A percentile compares a stretch with the other conserved stretches of the same genome.
Evolutionary conservation across 768 basidiomycete genomes (phyloP).

Genomic region (Lactarius indigo): DNA sequence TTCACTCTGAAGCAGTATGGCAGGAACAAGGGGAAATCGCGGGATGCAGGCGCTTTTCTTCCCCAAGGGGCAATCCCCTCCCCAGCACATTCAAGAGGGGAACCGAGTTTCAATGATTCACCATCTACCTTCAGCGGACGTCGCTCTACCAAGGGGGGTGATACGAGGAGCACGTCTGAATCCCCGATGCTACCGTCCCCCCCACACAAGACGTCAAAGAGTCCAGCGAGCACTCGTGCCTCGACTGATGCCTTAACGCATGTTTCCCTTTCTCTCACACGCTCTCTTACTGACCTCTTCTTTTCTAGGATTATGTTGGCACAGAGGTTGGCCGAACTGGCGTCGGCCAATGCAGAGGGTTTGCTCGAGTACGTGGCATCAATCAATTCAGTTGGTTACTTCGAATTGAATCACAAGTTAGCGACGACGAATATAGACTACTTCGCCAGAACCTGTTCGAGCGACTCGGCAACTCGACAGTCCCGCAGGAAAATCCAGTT

Average conservation of each 20-base stretch:
- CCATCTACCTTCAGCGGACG: constrained; percentile 4
- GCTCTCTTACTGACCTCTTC: constrained; percentile 20
- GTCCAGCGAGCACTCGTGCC: constrained; percentile 13
- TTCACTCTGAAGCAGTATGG: constrained; percentile 29
- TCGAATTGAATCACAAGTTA: constrained; percentile 31
- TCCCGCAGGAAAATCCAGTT: constrained; percentile 61
- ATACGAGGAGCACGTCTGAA: constrained; percentile 23
- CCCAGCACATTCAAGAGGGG: constrained; percentile 6
- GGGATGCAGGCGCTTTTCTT: constrained; percentile 26
- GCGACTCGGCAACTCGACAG: constrained; percentile 56
- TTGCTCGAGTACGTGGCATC: constrained; percentile 58
- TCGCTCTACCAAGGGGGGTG: background rate
- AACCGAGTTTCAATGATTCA: constrained; percentile 23
- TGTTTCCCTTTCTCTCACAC: constrained; percentile 26
- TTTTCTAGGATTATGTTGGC: constrained; percentile 64
- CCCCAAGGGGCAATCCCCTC: constrained; percentile 20
- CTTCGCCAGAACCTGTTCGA: constrained; percentile 84
- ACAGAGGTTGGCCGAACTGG: constrained; percentile 76
- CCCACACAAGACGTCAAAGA: background rate
- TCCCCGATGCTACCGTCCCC: constrained; percentile 19
- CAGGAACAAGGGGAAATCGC: constrained; percentile 33
- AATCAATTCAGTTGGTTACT: background rate
- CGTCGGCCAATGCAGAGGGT: constrained; percentile 75
- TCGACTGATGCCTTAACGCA: constrained; percentile 24
- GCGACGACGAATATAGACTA: constrained; percentile 83